A percentile compares a stretch with the other conserved stretches of the same genome.
Evolutionary conservation across 2,329 filamentous ascomycete species (phyloP).

Genomic region (Talaromyces piceae): DNA sequence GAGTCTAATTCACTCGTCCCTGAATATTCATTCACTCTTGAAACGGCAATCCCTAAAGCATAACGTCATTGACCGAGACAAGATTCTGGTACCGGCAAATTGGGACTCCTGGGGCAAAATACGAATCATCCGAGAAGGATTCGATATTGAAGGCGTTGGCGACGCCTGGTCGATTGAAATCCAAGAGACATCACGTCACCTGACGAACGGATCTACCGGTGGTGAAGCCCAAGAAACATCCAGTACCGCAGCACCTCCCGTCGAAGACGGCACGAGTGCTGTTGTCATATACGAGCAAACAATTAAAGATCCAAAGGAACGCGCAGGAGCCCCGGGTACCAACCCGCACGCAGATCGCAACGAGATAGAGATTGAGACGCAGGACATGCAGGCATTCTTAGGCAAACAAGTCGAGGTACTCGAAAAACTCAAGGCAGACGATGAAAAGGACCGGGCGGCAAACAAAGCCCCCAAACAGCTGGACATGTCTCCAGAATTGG

Average conservation of each 20-base stretch:
- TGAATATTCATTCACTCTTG: conserved; percentile 77
- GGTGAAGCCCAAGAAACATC: conserved; percentile 20
- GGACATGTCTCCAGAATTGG: conserved; percentile 28
- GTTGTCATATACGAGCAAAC: conserved; percentile 71
- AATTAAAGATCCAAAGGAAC: conserved; percentile 65
- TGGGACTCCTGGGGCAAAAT: conserved; percentile 99
- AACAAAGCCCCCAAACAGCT: conserved; percentile 27
- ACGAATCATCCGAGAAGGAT: conserved; percentile 79
- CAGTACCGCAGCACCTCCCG: conserved; percentile 15
- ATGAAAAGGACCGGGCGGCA: conserved; percentile 38
- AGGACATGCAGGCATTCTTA: conserved; percentile 72
- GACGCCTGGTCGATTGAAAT: conserved; percentile 81
- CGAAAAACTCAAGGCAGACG: conserved; percentile 55
- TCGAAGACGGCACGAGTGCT: conserved; percentile 47
- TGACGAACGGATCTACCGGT: conserved; percentile 17
- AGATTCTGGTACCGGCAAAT: conserved; percentile 88
- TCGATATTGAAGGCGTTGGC: conserved; percentile 82
- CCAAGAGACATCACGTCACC: conserved; percentile 41
- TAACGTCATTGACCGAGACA: conserved; percentile 88
- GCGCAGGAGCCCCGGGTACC: conserved; percentile 48
- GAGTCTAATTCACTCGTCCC: conserved; percentile 72
- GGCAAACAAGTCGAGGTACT: conserved; percentile 66
- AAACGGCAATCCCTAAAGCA: conserved; percentile 74
- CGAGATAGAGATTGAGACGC: conserved; percentile 55
- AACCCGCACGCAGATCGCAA: conserved; percentile 38